Evolutionary conservation across 1,139 yeast species (phyloP), one percentile per base, ranked within the genome.

Genomic region (Pichia kudriavzevii): DNA sequence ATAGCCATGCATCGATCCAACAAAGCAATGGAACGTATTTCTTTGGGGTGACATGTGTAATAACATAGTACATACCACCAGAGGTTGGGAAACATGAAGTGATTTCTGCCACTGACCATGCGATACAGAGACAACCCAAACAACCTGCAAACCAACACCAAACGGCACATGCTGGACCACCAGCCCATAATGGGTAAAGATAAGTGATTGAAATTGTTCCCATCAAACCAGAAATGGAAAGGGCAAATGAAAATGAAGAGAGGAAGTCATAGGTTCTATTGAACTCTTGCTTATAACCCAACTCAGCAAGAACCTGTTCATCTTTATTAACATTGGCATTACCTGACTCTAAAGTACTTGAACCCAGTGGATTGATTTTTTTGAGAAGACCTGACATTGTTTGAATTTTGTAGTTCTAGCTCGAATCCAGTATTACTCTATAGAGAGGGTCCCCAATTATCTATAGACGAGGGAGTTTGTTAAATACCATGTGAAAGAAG

Each of bases 141-240:
- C 72, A 70, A 28, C 78, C 70, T 32, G 69, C 62, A 39, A 78
- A 65, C 84, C 85, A 80, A 35, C 85, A 83, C 84, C 85, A 79
- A 14, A 76, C 70, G 17, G 75, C 64, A 4, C 79, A 69, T 12
- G 67, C 72, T 3, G 75, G 69, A 3, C 79, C 79, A 13, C 74
- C 74, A 16, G 68, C 60, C 35, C 67, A 60, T 22, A 67, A 42
- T 19, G 61, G 61, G 36, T 57, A 57, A 25, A 48, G 22, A 34
- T 45, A 56, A 9, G 60, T 56, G 41, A 57, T 56, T 19, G 59
- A 42, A 31, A 56, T 56, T 20, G 60, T 56, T 30, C 61, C 61
- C 59, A 57, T 55, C 23, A 57, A 46, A 32, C 61, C 61, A 20
- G 61, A 57, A 32, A 56, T 50, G 7, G 60, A 56, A 14, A 57